Base-by-base conservation (phyloP, 495 filamentous ascomycete species). In the Jackrogersella multiformis region DNA sequence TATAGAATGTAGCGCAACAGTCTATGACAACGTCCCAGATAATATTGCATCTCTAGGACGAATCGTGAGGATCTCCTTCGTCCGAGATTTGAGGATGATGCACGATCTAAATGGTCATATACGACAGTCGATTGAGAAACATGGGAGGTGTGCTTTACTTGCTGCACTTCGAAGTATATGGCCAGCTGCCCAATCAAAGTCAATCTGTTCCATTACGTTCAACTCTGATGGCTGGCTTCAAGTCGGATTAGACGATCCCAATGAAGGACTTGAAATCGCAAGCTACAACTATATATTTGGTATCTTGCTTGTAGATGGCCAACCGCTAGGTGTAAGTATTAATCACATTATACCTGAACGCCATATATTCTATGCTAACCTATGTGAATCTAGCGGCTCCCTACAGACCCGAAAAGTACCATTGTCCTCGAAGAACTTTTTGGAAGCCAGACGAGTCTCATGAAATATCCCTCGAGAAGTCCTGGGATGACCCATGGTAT, bases 201-300 rank as follows among this genome's bases (percentile, higher is more conserved):
- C 30, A 10, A 51, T 69, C 5, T 20, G 21, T 36, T 9, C 21
- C 12, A 20, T 69, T 12, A 56, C n/a, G 0, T 61, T 56, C 2
- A 42, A 49, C 49, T 15, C 12, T 16, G 55, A 59, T 6, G 41
- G 34, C 26, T 69, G 66, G 66, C 7, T 69, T 10, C 39, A 60
- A 23, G 38, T 64, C 41, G 35, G 30, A 23, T 21, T 69, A 5
- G 1, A 51, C 21, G 48, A 49, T 23, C 4, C 15, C 1, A 0
- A 32, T 18, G 66, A 23, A 10, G 48, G 48, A n/a, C 10, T 36
- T 21, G 51, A 79, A 61, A 35, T 68, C 0, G 68, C 79, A 0
- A 74, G 78, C 26, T 82, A 80, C 66, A 71, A 86, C 59, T 69
- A 81, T 5, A 38, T 84, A 2, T 70, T 82, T 45, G 85, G 85